phyloP scores from a whole-genome alignment of 176 grass and related monocot species.

The Aegilops umbellulata region DNA sequence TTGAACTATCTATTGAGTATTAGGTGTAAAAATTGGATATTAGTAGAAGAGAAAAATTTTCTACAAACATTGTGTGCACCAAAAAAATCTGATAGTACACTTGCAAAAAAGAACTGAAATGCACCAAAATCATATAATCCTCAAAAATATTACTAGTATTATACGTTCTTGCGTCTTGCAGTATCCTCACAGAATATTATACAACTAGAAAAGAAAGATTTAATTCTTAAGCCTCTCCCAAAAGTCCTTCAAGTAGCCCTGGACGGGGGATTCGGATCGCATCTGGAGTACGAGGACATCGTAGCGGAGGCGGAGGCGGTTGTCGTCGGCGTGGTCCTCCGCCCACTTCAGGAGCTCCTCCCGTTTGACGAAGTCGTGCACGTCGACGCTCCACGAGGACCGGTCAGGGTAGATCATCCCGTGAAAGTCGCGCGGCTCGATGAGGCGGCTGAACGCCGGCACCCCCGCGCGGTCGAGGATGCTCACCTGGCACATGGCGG shows the following conservation, averaged over 20 bases:
- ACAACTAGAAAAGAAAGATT: background rate
- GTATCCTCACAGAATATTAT: too few species aligned
- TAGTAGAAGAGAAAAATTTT: too few species aligned
- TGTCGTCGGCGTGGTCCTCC: background rate
- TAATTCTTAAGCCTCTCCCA: background rate
- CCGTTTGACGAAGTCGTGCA: background rate
- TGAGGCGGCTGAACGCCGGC: background rate
- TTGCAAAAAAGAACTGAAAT: too few species aligned
- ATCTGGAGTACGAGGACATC: background rate
- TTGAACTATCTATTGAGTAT: too few species aligned
- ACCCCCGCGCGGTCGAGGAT: background rate
- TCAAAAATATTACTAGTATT: too few species aligned
- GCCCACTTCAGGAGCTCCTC: background rate
- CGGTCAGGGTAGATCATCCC: background rate
- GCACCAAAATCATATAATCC: too few species aligned
- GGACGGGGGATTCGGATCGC: background rate
- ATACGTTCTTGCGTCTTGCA: too few species aligned
- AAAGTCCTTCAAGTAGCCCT: background rate
- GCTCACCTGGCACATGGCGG: background rate
- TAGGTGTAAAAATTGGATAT: too few species aligned
- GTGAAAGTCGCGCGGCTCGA: background rate
- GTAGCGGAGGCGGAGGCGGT: background rate
- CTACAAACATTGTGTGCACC: too few species aligned
- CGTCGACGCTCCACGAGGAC: background rate
- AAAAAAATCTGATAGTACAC: too few species aligned